Percentiles rank a stretch among this genome's conserved stretches.
phyloP scores from a whole-genome alignment of 192 early-diverging fungal genomes.

The Chytriomyces sp. region DNA sequence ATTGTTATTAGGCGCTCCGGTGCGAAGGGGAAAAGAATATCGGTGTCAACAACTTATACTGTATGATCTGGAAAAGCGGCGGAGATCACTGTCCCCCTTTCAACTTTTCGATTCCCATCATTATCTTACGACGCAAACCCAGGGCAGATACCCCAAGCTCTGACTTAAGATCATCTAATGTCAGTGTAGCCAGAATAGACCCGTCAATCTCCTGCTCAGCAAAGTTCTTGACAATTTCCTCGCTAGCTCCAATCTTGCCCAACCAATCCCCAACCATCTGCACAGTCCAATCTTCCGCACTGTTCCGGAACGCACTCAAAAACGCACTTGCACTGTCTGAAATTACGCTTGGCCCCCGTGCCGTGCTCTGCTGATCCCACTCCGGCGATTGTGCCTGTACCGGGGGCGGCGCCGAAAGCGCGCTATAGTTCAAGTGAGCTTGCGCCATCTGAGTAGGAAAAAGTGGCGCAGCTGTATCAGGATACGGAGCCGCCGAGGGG shows the following conservation, averaged over 20 bases:
- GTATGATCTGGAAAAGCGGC: too few species aligned
- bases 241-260: background rate
- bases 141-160: background rate
- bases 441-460: background rate
- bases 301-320: background rate
- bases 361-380: background rate
- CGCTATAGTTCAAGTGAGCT: background rate
- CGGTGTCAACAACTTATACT: too few species aligned
- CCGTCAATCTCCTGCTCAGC: slow-evolving; percentile 3
- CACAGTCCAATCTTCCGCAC: slow-evolving; percentile 6
- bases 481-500: background rate
- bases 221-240: slow-evolving; percentile 9
- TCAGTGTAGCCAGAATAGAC: background rate
- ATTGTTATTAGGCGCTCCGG: too few species aligned
- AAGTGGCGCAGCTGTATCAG: too few species aligned
- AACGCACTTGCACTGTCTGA: background rate
- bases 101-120: background rate
- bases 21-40: too few species aligned
- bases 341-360: background rate
- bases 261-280: slow-evolving; percentile 18
- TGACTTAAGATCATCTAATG: slow-evolving; percentile 8
- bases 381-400: background rate
- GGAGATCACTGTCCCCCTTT: too few species aligned
- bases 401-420: background rate
- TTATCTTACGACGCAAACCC: background rate